phyloP scores from a whole-genome alignment of 2,329 filamentous ascomycete species.

The Phaeosphaeriaceae sp. region DNA sequence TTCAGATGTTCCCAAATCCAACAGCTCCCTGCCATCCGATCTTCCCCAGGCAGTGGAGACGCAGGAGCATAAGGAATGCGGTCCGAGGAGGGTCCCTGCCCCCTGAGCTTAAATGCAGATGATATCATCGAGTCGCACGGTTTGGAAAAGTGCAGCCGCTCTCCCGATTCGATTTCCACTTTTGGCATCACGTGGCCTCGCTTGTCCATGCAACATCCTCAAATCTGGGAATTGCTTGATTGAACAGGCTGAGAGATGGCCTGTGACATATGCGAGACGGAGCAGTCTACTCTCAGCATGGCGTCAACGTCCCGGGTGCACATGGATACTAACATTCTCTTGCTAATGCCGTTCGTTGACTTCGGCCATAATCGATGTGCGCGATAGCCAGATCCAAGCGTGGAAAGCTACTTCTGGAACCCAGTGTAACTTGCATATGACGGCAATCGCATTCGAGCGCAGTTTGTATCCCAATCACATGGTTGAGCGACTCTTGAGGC shows the following conservation, averaged over 20 bases:
- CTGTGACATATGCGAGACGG: too few species aligned
- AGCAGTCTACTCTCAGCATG: too few species aligned
- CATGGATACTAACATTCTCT: too few species aligned
- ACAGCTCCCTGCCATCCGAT: not conserved
- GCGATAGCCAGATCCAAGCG: too few species aligned
- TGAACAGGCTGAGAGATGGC: not conserved
- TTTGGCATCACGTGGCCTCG: not conserved
- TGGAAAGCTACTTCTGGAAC: too few species aligned
- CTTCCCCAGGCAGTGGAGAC: not conserved
- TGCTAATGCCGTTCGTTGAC: too few species aligned
- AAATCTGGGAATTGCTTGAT: not conserved
- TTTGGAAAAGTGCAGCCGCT: not conserved
- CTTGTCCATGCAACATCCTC: not conserved
- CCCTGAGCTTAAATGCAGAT: not conserved
- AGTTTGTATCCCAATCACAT: too few species aligned
- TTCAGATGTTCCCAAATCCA: not conserved
- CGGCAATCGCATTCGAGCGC: too few species aligned
- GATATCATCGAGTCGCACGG: constrained; percentile 7
- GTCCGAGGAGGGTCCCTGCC: not conserved
- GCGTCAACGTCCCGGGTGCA: too few species aligned
- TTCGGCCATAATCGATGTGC: too few species aligned
- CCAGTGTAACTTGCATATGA: too few species aligned
- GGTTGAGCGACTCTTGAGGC: too few species aligned
- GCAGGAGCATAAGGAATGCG: constrained; percentile 3
- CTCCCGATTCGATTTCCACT: not conserved